Evolutionary conservation across 164 flowering plant species (phyloP).

Genomic region (Nymphaea colorata): DNA sequence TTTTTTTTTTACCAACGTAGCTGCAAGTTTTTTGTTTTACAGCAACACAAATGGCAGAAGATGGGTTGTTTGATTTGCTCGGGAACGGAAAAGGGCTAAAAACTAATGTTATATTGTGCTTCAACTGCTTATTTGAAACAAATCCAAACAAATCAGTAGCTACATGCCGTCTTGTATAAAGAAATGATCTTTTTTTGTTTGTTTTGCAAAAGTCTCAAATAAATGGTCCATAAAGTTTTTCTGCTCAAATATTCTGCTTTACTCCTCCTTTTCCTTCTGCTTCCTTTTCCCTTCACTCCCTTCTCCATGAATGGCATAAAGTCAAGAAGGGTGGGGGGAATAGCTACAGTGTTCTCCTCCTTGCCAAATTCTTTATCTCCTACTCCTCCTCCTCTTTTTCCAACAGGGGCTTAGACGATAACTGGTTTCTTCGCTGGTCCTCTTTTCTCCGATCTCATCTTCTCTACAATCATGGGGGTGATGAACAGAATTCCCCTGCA

Average conservation of each 20-base stretch:
- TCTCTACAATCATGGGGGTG: not conserved
- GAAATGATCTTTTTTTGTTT: no score
- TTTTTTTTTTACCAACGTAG: no score
- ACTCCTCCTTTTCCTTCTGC: conserved; percentile 1
- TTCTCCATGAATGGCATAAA: not conserved
- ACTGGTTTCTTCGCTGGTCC: not conserved
- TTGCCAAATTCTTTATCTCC: no score
- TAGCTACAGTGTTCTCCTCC: not conserved
- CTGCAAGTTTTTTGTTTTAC: no score
- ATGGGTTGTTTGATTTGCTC: no score
- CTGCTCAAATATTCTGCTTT: not conserved
- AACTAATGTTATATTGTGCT: no score
- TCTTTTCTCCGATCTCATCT: not conserved
- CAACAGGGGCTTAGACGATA: not conserved
- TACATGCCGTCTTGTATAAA: no score
- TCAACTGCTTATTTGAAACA: no score
- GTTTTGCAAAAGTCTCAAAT: no score
- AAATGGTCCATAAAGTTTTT: not conserved
- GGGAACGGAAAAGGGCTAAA: no score
- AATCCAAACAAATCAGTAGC: no score
- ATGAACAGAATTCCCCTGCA: not conserved
- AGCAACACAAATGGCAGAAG: no score
- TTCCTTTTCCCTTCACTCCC: conserved; percentile 3
- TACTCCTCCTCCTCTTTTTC: not conserved
- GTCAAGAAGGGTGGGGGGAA: not conserved